Base-by-base conservation (phyloP, 169 alveolate species). In the Eimeria necatrix region DNA sequence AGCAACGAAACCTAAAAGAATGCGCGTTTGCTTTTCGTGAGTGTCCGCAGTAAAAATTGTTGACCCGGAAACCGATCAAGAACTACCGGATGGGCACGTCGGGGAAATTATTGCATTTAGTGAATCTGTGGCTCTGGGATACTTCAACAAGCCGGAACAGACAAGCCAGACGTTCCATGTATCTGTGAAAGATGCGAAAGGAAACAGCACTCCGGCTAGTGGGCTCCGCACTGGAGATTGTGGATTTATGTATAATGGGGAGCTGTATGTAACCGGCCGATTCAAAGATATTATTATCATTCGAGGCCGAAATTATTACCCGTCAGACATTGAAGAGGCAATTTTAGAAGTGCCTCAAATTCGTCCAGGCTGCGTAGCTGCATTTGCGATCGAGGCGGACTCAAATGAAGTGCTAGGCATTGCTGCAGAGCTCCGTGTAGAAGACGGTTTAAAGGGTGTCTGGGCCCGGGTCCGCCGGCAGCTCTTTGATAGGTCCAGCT, bases 311-410 rank as follows among this genome's bases (percentile, higher is more conserved):
- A 96, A 96, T 76, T 96, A 91, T 88, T 96, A 93, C 86, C 98
- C 98, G 12, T 97, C 96, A 64, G 98, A 96, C 52, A 96, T 96
- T 20, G 98, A 96, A 76, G 98, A 96, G 81, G 95, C 94, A 18
- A 94, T 96, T 20, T 97, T 95, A 26, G 80, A 92, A 51, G 96
- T 96, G 12, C 90, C 95, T 18, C 94, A 91, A 68, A 80, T 96
- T 20, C 86, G 97, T 5, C 96, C 93, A 60, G 98, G 98, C 0
- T 95, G 96, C 70, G 91, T 90, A 51, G 98, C 97, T 20, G 97
- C 96, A 22, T 96, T 96, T 26, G 88, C 98, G 26, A 88, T 96
- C 41, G 97, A 96, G 26, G 95, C 80, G 20, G 97, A 92, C 81
- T 96, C 95, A 1, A 94, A 95, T 73, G 98, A 96, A 64, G 95